Base-by-base conservation (phyloP, 768 basidiomycete species). In the Hericium erinaceus region DNA sequence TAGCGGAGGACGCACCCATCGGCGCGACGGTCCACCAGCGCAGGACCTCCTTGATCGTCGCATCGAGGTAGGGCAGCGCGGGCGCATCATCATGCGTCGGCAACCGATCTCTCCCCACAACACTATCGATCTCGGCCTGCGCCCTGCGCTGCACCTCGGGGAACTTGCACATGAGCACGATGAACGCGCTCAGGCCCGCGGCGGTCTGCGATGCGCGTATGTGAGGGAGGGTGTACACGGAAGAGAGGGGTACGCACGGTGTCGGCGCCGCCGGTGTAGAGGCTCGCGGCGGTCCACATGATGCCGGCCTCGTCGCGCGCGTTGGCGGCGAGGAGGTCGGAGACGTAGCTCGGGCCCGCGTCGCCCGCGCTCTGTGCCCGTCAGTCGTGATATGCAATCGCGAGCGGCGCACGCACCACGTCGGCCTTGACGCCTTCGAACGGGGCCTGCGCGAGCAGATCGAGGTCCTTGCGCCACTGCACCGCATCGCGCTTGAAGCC, bases 141-240 rank as follows among this genome's bases (percentile, higher is more conserved):
- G 58, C 58, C 18, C 58, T 63, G 26, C 48, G 51, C 28, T 61
- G 62, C 5, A 60, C 26, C 2, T 61, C 63, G 3, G 65, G 68
- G 50, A 65, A 61, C 54, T 63, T 58, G 7, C 66, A 62, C 65
- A 68, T 67, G n/a, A 64, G 64, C 20, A 69, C 56, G 54, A 69
- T 58, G 57, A 69, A 66, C 3, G 66, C 65, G 3, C 54, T 28
- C 53, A 69, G 58, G 1, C 66, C 59, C 7, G 63, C 62, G 22
- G 62, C 62, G 15, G 68, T 60, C 61, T 63, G 22, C 13, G 15
- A 3, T 10, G 16, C 41, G 15, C n/a, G n/a, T n/a, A n/a, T 26
- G 16, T 18, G 55, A n/a, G 26, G 9, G 18, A 10, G 12, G 3
- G 16, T 2, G 2, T 15, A 10, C 18, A 39, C 3, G 6, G 12